These are phyloP conservation scores for Oemleria cerasiformis DNA, from an alignment of 306 rosid species.

Conservation along the genomic window DNA sequence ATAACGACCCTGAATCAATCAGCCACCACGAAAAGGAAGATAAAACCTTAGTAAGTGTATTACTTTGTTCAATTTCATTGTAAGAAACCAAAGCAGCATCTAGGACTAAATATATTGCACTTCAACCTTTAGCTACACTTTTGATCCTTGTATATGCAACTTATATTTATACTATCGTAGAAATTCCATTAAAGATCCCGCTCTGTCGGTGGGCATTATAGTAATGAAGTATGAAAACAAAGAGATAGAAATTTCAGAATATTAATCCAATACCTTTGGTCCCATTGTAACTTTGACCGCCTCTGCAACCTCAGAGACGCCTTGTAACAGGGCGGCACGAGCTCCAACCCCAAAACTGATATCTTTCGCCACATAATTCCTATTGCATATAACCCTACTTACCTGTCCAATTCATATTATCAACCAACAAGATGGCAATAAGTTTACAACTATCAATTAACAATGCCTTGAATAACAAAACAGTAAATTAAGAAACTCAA, in stretches of 20 bases:
- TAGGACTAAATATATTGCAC: neutral
- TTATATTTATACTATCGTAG: neutral
- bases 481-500: neutral
- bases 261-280: conserved; percentile 61
- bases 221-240: neutral
- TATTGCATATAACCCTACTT: conserved; percentile 41
- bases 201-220: neutral
- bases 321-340: conserved; percentile 85
- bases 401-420: conserved; percentile 33
- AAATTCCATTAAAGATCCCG: neutral
- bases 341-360: conserved; percentile 80
- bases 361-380: conserved; percentile 79
- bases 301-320: conserved; percentile 88
- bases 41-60: neutral
- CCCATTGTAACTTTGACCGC: conserved; percentile 99
- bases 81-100: neutral
- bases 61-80: neutral
- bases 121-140: neutral
- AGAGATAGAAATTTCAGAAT: neutral
- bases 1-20: conserved; percentile 73
- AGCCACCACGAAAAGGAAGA: conserved; percentile 12
- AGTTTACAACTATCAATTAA: conserved; percentile 4
- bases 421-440: neutral
- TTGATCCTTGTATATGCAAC: neutral
- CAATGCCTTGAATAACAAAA: neutral